phyloP scores from a whole-genome alignment of 2,329 filamentous ascomycete genomes.

The Coniosporium tulheliwenetii region DNA sequence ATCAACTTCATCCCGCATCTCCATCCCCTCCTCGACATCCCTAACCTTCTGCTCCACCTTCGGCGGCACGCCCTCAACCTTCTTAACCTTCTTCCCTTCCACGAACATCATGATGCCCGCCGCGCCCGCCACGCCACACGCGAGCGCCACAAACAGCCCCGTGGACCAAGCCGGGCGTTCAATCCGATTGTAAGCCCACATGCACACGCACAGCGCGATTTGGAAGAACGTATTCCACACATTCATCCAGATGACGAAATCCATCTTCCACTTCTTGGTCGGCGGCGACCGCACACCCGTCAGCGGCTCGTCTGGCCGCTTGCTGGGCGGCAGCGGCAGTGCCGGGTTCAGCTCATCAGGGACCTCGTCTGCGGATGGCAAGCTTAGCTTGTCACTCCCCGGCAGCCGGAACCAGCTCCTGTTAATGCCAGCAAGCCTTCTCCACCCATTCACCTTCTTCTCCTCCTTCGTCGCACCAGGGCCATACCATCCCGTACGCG shows the following conservation, averaged over 20 bases:
- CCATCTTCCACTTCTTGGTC: constrained; percentile 59
- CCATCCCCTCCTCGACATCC: background rate
- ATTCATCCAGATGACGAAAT: constrained; percentile 66
- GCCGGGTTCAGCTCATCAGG: constrained; percentile 29
- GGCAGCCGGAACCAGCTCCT: constrained; percentile 59
- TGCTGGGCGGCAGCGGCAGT: constrained; percentile 48
- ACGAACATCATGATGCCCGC: constrained; percentile 56
- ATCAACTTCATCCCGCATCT: background rate
- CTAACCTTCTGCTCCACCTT: background rate
- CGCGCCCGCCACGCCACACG: constrained; percentile 50
- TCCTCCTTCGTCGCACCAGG: constrained; percentile 3
- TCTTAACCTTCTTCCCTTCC: constrained; percentile 55
- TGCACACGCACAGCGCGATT: constrained; percentile 55
- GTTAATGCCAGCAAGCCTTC: constrained; percentile 59
- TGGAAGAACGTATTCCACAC: constrained; percentile 69
- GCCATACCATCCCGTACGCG: constrained; percentile 22
- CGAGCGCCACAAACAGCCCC: constrained; percentile 62
- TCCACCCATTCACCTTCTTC: constrained; percentile 40
- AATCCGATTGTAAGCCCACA: constrained; percentile 61
- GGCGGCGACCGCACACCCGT: constrained; percentile 55
- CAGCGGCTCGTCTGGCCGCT: constrained; percentile 50
- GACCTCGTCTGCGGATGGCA: constrained; percentile 14
- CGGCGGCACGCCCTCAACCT: constrained; percentile 41
- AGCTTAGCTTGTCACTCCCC: constrained; percentile 42
- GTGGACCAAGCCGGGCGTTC: constrained; percentile 65